phyloP scores from a whole-genome alignment of 768 basidiomycete genomes.

The Serpula lacrymans region DNA sequence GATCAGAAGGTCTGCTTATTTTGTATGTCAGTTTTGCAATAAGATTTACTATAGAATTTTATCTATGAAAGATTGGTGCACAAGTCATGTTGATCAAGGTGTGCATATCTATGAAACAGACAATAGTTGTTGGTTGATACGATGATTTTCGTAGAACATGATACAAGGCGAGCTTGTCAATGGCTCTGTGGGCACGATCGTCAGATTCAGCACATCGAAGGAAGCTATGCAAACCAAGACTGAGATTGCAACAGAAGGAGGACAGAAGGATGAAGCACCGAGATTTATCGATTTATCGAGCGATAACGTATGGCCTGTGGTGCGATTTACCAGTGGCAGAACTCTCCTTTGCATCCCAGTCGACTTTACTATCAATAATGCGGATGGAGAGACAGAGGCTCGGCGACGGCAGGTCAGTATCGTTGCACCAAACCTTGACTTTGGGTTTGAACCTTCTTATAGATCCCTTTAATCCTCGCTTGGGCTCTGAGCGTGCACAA shows the following conservation, averaged over 20 bases:
- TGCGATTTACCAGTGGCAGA: constrained; percentile 51
- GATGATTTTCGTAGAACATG: constrained; percentile 48
- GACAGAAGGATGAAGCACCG: constrained; percentile 19
- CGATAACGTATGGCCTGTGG: constrained; percentile 52
- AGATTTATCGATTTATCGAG: constrained; percentile 18
- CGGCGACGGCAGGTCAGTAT: constrained; percentile 50
- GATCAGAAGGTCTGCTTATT: constrained; percentile 41
- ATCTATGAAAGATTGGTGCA: constrained; percentile 61
- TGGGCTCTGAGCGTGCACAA: constrained; percentile 91
- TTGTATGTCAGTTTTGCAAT: background rate
- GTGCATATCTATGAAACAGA: background rate
- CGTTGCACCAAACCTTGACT: background rate
- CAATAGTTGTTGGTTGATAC: background rate
- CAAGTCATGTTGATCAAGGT: constrained; percentile 87
- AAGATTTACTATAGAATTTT: no score
- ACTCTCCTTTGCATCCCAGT: constrained; percentile 48
- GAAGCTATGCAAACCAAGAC: constrained; percentile 39
- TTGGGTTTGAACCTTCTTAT: background rate
- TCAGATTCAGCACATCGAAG: constrained; percentile 39
- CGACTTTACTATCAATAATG: constrained; percentile 64
- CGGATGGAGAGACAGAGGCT: constrained; percentile 56
- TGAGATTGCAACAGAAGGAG: constrained; percentile 36
- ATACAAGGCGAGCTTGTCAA: constrained; percentile 68
- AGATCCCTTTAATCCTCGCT: constrained; percentile 66
- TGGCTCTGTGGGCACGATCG: constrained; percentile 60